phyloP scores from a whole-genome alignment of 495 filamentous ascomycete species.

The Xylaria cubensis region DNA sequence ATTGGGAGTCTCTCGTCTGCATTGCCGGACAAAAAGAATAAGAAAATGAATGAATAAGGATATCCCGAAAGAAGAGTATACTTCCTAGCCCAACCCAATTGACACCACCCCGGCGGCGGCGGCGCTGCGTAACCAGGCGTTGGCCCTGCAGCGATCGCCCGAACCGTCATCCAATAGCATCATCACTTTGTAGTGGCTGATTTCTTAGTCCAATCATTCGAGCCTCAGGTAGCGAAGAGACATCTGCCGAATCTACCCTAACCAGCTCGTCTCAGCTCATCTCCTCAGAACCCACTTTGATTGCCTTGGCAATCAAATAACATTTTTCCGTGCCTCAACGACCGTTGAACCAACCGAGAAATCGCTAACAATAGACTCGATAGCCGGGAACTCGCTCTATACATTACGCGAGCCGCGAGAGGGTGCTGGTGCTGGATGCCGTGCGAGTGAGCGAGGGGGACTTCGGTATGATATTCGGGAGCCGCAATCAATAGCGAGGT shows the following conservation, averaged over 20 bases:
- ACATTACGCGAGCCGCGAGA: conserved; percentile 11
- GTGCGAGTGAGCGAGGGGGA: conserved; percentile 7
- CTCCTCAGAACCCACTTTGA: conserved; percentile 23
- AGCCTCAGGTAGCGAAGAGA: conserved; percentile 8
- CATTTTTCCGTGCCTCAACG: conserved; percentile 18
- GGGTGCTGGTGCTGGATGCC: not conserved
- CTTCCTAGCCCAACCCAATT: conserved; percentile 20
- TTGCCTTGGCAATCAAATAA: conserved; percentile 26
- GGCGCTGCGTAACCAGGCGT: conserved; percentile 18
- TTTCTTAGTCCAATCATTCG: conserved; percentile 15
- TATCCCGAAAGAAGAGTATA: conserved; percentile 5
- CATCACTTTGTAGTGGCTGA: not conserved
- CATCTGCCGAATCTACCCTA: conserved; percentile 26
- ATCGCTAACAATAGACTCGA: conserved; percentile 2
- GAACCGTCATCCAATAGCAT: conserved; percentile 16
- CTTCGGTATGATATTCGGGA: conserved; percentile 11
- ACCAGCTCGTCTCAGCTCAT: conserved; percentile 24
- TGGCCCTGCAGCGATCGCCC: conserved; percentile 16
- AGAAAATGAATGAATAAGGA: not conserved
- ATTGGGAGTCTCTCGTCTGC: not conserved
- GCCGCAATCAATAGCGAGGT: conserved; percentile 9
- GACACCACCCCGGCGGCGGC: not conserved
- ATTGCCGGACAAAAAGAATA: not conserved
- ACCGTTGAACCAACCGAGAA: conserved; percentile 10
- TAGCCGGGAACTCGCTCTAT: conserved; percentile 12